Evolutionary conservation across 1,284 basidiomycete genomes (phyloP).

Genomic region (Ustilago sp.): DNA sequence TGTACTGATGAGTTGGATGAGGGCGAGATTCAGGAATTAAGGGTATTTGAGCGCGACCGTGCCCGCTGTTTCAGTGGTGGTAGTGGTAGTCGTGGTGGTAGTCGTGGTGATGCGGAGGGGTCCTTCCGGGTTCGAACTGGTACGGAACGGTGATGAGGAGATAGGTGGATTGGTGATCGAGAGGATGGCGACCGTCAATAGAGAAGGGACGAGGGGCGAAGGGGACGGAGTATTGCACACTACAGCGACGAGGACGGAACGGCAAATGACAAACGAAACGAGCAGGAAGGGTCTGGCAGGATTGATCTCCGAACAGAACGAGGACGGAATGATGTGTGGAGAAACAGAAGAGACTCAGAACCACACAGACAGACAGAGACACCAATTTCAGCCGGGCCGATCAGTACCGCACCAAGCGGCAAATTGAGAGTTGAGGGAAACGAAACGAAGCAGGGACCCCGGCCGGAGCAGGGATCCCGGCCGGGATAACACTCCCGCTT

Average conservation of each 20-base stretch:
- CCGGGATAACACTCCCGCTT: no score
- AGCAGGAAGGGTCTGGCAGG: conserved; percentile 3
- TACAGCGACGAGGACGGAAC: conserved; percentile 7
- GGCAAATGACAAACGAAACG: background rate
- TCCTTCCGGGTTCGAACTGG: background rate
- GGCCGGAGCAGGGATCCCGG: no score
- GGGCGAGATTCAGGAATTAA: background rate
- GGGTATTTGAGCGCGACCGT: background rate
- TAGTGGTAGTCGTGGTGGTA: background rate
- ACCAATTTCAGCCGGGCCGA: conserved; percentile 9
- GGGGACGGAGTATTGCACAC: background rate
- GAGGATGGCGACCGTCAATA: background rate
- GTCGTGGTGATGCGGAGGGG: background rate
- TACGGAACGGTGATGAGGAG: background rate
- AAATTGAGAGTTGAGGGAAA: no score
- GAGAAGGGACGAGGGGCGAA: background rate
- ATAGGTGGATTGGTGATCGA: background rate
- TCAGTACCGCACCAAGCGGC: background rate
- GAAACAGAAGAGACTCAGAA: background rate
- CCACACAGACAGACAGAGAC: background rate
- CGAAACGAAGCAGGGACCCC: no score
- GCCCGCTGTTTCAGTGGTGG: background rate
- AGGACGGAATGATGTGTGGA: conserved; percentile 8
- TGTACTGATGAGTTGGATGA: background rate
- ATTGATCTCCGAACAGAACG: background rate